These are phyloP conservation scores for Canavalia ensiformis DNA, from an alignment of 306 rosid genomes.

Conservation along the genomic window DNA sequence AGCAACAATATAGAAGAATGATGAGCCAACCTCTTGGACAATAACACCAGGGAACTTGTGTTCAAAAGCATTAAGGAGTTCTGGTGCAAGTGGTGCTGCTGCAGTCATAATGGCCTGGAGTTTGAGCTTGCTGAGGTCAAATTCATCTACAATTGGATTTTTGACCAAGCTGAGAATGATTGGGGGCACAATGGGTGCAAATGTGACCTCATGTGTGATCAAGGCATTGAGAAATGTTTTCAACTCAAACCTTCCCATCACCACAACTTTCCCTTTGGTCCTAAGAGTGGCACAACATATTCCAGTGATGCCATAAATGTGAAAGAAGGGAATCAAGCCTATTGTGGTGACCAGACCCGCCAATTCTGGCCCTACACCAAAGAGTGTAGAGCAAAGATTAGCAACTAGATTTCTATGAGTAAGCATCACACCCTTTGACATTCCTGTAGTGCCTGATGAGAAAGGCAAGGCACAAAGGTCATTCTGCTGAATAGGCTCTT, in stretches of 20 bases:
- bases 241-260: slow-evolving; percentile 84
- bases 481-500: slow-evolving; percentile 60
- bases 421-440: slow-evolving; percentile 95
- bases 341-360: slow-evolving; percentile 79
- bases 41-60: slow-evolving; percentile 81
- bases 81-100: slow-evolving; percentile 96
- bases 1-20: neutral
- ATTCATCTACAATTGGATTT: slow-evolving; percentile 82
- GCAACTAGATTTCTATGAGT: slow-evolving; percentile 83
- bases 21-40: slow-evolving; percentile 73
- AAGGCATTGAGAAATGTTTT: slow-evolving; percentile 75
- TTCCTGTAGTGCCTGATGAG: slow-evolving; percentile 95
- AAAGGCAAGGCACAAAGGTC: slow-evolving; percentile 95
- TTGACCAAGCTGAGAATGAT: slow-evolving; percentile 83
- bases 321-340: slow-evolving; percentile 88
- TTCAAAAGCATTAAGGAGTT: slow-evolving; percentile 71
- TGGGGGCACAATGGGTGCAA: slow-evolving; percentile 94
- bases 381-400: slow-evolving; percentile 86
- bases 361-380: slow-evolving; percentile 65
- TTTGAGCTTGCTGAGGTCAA: slow-evolving; percentile 81
- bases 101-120: slow-evolving; percentile 91
- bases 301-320: slow-evolving; percentile 92
- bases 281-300: slow-evolving; percentile 88
- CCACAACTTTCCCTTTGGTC: slow-evolving; percentile 91
- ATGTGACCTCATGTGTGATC: slow-evolving; percentile 77